Percentiles rank a stretch among this genome's conserved stretches.
phyloP scores from a whole-genome alignment of 225 moss, liverwort and hornwort genomes.

The Straminergon stramineum region DNA sequence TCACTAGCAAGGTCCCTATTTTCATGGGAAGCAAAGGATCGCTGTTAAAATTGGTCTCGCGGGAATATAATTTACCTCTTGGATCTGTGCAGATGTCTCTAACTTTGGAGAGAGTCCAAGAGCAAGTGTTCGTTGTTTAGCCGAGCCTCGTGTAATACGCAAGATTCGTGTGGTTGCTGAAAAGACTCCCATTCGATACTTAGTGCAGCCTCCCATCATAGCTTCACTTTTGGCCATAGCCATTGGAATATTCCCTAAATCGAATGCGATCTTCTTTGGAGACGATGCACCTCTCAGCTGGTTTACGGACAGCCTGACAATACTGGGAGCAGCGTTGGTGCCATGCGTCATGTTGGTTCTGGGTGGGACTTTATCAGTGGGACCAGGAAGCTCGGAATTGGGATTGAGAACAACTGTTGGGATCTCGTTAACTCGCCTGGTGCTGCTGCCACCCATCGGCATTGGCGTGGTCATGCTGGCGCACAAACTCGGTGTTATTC shows the following conservation, averaged over 20 bases:
- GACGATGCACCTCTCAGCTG: conserved; percentile 60
- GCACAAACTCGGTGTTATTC: conserved; percentile 40
- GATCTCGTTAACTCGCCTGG: conserved; percentile 64
- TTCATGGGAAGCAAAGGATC: background rate
- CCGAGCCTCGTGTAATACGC: conserved; percentile 54
- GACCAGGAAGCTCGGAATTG: conserved; percentile 66
- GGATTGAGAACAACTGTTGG: conserved; percentile 64
- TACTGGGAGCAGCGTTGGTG: conserved; percentile 70
- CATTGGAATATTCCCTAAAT: conserved; percentile 48
- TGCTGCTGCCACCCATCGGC: conserved; percentile 66
- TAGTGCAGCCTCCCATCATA: conserved; percentile 74
- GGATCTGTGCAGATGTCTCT: background rate
- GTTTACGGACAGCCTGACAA: conserved; percentile 74
- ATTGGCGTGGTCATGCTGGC: conserved; percentile 62
- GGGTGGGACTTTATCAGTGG: conserved; percentile 69
- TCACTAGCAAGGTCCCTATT: background rate
- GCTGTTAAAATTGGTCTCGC: background rate
- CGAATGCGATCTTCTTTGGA: conserved; percentile 58
- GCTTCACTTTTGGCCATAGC: conserved; percentile 81
- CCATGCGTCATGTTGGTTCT: conserved; percentile 90
- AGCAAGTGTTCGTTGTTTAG: conserved; percentile 37
- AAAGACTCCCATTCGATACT: conserved; percentile 70
- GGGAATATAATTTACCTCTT: background rate
- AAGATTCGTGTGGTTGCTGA: conserved; percentile 72
- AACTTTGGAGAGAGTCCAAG: conserved; percentile 22